A percentile compares a stretch with the other conserved stretches of the same genome.
phyloP scores from a whole-genome alignment of 176 grass and related monocot genomes.

The Bromus sterilis region DNA sequence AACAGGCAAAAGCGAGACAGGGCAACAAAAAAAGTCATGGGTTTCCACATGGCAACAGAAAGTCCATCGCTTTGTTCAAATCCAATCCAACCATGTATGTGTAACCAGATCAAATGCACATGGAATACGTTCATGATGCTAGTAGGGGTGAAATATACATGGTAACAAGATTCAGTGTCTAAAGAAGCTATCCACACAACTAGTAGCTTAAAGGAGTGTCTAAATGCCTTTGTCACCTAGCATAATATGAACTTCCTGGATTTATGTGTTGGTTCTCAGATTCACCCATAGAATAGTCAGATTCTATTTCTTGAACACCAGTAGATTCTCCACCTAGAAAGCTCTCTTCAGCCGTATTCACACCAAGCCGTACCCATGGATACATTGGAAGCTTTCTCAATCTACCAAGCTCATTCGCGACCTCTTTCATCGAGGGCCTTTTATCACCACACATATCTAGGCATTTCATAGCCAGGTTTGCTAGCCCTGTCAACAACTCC shows the following conservation, averaged over 20 bases:
- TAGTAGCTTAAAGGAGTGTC: no score
- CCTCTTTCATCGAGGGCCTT: neutral
- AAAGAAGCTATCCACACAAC: no score
- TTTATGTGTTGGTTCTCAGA: neutral
- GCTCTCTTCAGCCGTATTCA: neutral
- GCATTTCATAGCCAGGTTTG: neutral
- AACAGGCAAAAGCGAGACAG: neutral
- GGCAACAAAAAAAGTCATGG: neutral
- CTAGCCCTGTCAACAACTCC: neutral
- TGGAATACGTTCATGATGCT: neutral
- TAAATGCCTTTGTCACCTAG: neutral
- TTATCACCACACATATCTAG: neutral
- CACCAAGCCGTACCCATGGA: neutral
- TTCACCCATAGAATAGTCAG: neutral
- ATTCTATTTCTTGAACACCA: neutral
- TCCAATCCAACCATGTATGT: neutral
- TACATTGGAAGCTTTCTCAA: neutral
- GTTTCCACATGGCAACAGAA: neutral
- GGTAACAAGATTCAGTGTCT: neutral
- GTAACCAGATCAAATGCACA: neutral
- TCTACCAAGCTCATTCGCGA: neutral
- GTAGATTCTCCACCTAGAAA: neutral
- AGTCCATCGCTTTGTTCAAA: neutral
- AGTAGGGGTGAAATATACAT: neutral
- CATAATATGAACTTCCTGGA: neutral